phyloP scores from a whole-genome alignment of 2,329 filamentous ascomycete genomes.

The Fusarium euwallaceae region DNA sequence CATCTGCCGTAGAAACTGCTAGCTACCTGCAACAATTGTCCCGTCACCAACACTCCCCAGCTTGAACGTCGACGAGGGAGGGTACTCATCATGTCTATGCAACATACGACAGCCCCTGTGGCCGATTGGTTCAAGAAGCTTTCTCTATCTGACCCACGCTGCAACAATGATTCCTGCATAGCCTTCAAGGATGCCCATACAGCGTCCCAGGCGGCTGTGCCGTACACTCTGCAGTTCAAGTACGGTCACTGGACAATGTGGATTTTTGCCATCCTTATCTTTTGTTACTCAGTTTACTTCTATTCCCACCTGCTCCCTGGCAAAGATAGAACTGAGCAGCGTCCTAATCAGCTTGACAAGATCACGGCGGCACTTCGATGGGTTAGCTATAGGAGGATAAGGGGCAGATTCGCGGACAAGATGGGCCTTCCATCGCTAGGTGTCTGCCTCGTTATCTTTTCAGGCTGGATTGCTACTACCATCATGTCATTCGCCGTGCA shows the following conservation, averaged over 20 bases:
- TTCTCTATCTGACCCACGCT: not conserved
- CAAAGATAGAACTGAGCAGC: not conserved
- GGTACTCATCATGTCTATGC: not conserved
- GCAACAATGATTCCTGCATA: not conserved
- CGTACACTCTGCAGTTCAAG: not conserved
- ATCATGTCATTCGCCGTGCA: not conserved
- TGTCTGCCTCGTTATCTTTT: not conserved
- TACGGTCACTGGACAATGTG: constrained; percentile 1
- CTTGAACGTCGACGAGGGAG: not conserved
- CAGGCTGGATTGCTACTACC: not conserved
- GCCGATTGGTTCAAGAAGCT: not conserved
- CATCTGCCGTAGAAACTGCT: not conserved
- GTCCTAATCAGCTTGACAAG: not conserved
- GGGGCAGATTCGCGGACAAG: not conserved
- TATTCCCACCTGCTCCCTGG: not conserved
- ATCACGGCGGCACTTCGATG: not conserved
- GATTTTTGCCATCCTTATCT: not conserved
- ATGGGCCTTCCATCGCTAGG: not conserved
- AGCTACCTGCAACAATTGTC: not conserved
- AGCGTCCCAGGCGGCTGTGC: not conserved
- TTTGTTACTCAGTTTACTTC: not conserved
- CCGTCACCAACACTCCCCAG: not conserved
- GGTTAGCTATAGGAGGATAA: not conserved
- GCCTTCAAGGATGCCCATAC: not conserved
- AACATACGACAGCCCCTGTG: not conserved